Evolutionary conservation across 768 basidiomycete species (phyloP), one percentile per base, ranked within the genome.

Genomic region (Suillus sp.): DNA sequence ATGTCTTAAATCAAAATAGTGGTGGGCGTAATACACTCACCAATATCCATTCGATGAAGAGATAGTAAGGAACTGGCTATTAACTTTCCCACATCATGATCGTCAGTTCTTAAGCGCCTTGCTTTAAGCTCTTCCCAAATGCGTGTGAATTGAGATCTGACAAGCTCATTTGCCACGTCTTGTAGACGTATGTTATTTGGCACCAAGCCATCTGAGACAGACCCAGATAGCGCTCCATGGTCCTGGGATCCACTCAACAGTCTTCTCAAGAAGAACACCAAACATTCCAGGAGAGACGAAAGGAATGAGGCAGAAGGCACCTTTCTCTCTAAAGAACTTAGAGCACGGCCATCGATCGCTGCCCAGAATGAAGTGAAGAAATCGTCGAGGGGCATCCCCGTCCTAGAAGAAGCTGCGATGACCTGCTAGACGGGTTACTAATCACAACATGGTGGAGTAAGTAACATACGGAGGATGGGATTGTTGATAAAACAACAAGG

Each of bases 291-390:
- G 3, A 92, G 69, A 0, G 91, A 83, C 0, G 84, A 80, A 20
- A 90, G 76, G 75, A 95, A 91, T 11, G 92, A 87, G 0, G 86
- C 82, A 5, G 84, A 84, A 13, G 83, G 78, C 9, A 78, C 77
- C 1, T 78, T 70, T 7, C 86, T 80, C 56, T 87, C 80, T 11
- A 89, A 79, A 0, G 86, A 79, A 40, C 81, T 84, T 5, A 92
- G 79, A 0, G 89, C 86, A 27, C 86, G 83, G 7, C 85, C 84
- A 59, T 91, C 87, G 1, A 93, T 74, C 0, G 92, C 94, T 18
- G 87, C 84, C 94, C 95, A 97, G 69, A 98, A 87, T 0, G 92
- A 85, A 1, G 80, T 75, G 71, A 94, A 91, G 48, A 96, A 77
- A 34, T 81, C 79, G 3, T 78, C 67, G 3, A 89, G 71, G 58